Percentiles rank a stretch among this genome's conserved stretches.
phyloP scores from a whole-genome alignment of 2,329 filamentous ascomycete genomes.

The Chaetothyriales sp. region DNA sequence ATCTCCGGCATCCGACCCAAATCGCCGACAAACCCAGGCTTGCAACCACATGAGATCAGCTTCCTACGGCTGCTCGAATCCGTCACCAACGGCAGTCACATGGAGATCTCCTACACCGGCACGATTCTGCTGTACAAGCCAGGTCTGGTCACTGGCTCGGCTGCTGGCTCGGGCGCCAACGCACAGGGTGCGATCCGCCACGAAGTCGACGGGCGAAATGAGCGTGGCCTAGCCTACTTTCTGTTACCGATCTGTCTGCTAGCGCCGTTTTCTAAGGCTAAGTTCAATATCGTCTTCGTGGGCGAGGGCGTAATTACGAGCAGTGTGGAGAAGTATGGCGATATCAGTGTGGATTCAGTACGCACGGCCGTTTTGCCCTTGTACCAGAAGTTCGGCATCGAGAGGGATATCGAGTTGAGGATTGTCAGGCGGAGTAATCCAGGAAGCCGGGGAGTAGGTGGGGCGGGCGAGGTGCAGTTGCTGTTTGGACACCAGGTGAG shows the following conservation, averaged over 20 bases:
- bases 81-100: constrained; percentile 84
- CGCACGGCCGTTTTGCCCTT: constrained; percentile 83
- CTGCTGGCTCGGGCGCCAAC: constrained; percentile 59
- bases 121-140: constrained; percentile 87
- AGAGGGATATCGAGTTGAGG: constrained; percentile 69
- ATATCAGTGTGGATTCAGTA: constrained; percentile 85
- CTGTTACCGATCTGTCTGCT: constrained; percentile 77
- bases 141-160: constrained; percentile 77
- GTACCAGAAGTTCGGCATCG: constrained; percentile 82
- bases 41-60: constrained; percentile 85
- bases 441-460: constrained; percentile 60
- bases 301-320: constrained; percentile 88
- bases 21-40: constrained; percentile 73
- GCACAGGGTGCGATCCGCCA: constrained; percentile 65
- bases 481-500: constrained; percentile 87
- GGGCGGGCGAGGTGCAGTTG: constrained; percentile 84
- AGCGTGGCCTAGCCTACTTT: constrained; percentile 79
- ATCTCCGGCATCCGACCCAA: constrained; percentile 87
- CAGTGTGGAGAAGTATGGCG: constrained; percentile 59
- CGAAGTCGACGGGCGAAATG: constrained; percentile 61
- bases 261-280: constrained; percentile 82
- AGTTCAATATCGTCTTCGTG: constrained; percentile 78
- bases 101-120: constrained; percentile 93
- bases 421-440: constrained; percentile 69
- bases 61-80: constrained; percentile 88